Percentiles rank a stretch among this genome's conserved stretches.
Conservation (phyloP, 2,329 filamentous ascomycete species). For the Colletotrichum karsti region DNA sequence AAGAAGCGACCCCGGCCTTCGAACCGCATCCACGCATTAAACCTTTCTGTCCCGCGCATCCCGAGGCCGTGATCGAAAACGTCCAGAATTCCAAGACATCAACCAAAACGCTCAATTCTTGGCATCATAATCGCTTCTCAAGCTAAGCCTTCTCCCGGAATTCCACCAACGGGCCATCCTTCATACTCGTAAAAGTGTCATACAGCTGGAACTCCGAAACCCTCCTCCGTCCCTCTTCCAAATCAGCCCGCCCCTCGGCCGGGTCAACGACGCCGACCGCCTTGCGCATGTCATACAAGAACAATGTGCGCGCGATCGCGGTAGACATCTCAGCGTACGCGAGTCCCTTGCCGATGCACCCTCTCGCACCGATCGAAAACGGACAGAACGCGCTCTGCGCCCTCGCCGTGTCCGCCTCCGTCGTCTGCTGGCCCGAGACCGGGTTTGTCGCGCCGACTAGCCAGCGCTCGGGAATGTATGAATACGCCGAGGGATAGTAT, state of each 20-base stretch:
- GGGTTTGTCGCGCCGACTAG: constrained; percentile 55
- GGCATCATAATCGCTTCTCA: constrained; percentile 29
- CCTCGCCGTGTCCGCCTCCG: constrained; percentile 58
- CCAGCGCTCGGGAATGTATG: constrained; percentile 73
- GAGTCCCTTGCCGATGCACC: constrained; percentile 77
- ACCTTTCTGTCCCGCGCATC: neutral
- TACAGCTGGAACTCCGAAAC: constrained; percentile 72
- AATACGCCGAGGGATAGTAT: constrained; percentile 69
- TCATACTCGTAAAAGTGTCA: constrained; percentile 78
- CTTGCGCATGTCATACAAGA: constrained; percentile 66
- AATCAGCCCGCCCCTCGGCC: constrained; percentile 57
- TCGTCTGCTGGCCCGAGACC: constrained; percentile 46
- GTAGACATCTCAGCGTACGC: constrained; percentile 74
- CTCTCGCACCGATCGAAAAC: constrained; percentile 74
- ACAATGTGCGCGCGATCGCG: constrained; percentile 69
- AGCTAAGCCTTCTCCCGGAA: constrained; percentile 50
- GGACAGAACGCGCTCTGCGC: constrained; percentile 79
- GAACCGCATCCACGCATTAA: neutral
- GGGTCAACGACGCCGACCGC: constrained; percentile 58
- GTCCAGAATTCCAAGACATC: neutral
- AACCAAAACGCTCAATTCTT: neutral
- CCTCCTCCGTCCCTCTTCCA: constrained; percentile 64
- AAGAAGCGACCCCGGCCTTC: no score
- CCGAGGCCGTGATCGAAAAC: neutral
- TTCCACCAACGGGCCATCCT: constrained; percentile 76